phyloP scores from a whole-genome alignment of 2,329 filamentous ascomycete genomes.

The Calonectria multiphialidica region DNA sequence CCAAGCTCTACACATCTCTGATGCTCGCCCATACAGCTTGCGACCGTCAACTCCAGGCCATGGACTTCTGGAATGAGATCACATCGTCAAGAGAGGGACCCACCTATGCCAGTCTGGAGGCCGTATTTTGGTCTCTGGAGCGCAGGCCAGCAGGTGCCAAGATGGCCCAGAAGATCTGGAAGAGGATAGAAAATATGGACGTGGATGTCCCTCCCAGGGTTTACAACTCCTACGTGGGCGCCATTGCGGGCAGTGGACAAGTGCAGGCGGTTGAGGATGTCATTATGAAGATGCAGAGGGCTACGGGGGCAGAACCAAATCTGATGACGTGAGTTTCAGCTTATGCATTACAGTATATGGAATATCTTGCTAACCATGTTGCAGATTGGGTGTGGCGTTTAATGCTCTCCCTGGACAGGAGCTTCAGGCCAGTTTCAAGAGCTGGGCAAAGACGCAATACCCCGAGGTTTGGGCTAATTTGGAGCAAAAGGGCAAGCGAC shows the following conservation, averaged over 20 bases:
- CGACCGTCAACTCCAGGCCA: constrained; percentile 73
- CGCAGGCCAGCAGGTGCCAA: constrained; percentile 67
- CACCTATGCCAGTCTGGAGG: constrained; percentile 81
- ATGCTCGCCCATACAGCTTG: constrained; percentile 87
- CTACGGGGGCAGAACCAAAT: constrained; percentile 76
- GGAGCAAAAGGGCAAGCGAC: constrained; percentile 62
- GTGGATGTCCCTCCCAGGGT: constrained; percentile 81
- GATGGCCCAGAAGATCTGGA: constrained; percentile 77
- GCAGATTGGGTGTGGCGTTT: constrained; percentile 79
- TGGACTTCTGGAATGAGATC: constrained; percentile 88
- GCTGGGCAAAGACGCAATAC: constrained; percentile 79
- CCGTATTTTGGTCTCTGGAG: constrained; percentile 86
- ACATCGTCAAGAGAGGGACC: constrained; percentile 88
- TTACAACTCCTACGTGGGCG: constrained; percentile 82
- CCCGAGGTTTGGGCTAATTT: constrained; percentile 78
- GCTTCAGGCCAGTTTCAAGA: constrained; percentile 77
- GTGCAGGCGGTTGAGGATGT: constrained; percentile 76
- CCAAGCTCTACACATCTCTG: constrained; percentile 82
- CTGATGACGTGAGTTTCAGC: constrained; percentile 73
- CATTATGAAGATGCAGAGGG: constrained; percentile 74
- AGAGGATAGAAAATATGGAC: constrained; percentile 78
- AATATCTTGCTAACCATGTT: constrained; percentile 27
- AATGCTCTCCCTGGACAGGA: constrained; percentile 77
- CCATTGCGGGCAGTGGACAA: constrained; percentile 79
- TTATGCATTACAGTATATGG: background rate